A percentile compares a stretch with the other conserved stretches of the same genome.
Conservation (phyloP, 1,284 basidiomycete species). For the Violaceomyces palustris region DNA sequence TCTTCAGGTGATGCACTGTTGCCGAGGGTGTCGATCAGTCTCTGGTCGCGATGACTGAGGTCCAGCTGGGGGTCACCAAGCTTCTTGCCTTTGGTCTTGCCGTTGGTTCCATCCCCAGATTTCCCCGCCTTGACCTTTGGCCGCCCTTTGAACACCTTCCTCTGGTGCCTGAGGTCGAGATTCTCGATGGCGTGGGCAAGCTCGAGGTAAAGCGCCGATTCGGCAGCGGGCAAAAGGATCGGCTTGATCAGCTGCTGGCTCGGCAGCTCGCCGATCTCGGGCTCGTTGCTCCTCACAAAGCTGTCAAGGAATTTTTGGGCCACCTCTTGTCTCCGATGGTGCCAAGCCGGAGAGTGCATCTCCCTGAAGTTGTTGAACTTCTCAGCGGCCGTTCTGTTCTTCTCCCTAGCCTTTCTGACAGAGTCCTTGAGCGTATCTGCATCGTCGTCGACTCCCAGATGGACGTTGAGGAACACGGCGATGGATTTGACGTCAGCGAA, state of each 20-base stretch:
- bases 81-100: constrained; percentile 13
- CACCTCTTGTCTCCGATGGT: constrained; percentile 73
- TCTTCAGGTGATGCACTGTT: constrained; percentile 65
- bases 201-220: constrained; percentile 89
- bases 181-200: constrained; percentile 89
- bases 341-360: constrained; percentile 85
- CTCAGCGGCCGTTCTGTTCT: constrained; percentile 83
- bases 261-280: constrained; percentile 92
- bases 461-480: constrained; percentile 42
- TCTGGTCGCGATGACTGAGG: constrained; percentile 70
- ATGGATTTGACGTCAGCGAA: constrained; percentile 79
- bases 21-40: constrained; percentile 77
- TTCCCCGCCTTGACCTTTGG: constrained; percentile 7
- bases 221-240: constrained; percentile 78
- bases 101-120: background rate
- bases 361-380: constrained; percentile 95
- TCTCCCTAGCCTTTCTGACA: constrained; percentile 64
- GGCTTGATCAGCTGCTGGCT: constrained; percentile 66
- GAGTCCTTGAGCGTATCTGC: constrained; percentile 65
- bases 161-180: constrained; percentile 65
- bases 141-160: constrained; percentile 23
- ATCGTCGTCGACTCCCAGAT: constrained; percentile 63
- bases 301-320: constrained; percentile 68
- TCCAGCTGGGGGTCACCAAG: constrained; percentile 23
- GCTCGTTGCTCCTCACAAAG: constrained; percentile 68